These are phyloP conservation scores for Tricholoma hemisulphureum DNA, from an alignment of 768 basidiomycete genomes.

Conservation along the genomic window DNA sequence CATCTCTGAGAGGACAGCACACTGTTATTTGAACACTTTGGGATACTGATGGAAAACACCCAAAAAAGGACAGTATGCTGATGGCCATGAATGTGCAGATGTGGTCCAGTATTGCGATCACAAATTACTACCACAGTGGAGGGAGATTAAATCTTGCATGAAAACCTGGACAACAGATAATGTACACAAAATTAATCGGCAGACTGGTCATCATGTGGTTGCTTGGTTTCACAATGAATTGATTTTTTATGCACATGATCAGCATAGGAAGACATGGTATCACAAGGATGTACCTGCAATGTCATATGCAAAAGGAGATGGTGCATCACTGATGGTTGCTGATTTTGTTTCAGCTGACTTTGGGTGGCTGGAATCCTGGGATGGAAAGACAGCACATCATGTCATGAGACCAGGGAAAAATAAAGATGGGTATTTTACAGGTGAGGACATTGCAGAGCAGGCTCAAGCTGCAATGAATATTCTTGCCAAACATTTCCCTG, in stretches of 20 bases:
- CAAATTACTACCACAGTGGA: background rate
- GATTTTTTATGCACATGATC: too few relatives aligned
- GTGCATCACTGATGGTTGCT: background rate
- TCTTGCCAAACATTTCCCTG: background rate
- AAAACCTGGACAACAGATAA: background rate
- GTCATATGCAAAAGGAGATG: background rate
- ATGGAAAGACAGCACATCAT: background rate
- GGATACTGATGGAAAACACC: background rate
- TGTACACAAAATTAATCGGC: background rate
- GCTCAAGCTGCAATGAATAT: background rate
- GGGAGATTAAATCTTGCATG: background rate
- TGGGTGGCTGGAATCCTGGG: background rate
- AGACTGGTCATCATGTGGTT: background rate
- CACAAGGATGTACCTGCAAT: background rate
- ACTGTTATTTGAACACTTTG: background rate
- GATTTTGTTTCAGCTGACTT: too few relatives aligned
- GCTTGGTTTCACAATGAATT: too few relatives aligned
- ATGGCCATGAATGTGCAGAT: background rate
- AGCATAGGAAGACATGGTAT: background rate
- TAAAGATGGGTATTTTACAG: too few relatives aligned
- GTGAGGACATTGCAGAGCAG: too few relatives aligned
- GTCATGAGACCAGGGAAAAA: background rate
- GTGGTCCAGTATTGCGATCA: background rate
- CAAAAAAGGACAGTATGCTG: too few relatives aligned
- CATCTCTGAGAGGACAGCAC: background rate